phyloP scores from a whole-genome alignment of 345 rosid genomes.

The Salix viminalis region DNA sequence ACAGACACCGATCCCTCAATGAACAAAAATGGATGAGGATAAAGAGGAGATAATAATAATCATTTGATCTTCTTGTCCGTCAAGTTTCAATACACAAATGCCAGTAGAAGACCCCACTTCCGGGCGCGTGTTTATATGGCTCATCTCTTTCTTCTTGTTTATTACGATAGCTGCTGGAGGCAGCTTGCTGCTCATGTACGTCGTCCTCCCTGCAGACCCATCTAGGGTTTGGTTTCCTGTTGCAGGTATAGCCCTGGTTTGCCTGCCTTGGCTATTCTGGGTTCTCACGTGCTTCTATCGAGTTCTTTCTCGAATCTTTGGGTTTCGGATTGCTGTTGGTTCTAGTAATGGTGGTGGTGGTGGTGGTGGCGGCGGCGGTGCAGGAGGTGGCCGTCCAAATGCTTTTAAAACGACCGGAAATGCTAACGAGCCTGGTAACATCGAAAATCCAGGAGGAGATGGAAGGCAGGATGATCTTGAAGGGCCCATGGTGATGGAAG shows the following conservation, averaged over 20 bases:
- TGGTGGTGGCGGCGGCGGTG: slow-evolving; percentile 13
- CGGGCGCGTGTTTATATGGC: slow-evolving; percentile 62
- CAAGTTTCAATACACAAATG: slow-evolving; percentile 32
- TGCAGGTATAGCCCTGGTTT: slow-evolving; percentile 56
- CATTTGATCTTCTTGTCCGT: neutral
- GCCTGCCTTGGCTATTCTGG: slow-evolving; percentile 91
- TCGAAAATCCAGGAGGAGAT: neutral
- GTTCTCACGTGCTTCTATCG: slow-evolving; percentile 51
- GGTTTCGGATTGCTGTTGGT: slow-evolving; percentile 48
- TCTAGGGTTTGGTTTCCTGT: slow-evolving; percentile 49
- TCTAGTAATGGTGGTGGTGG: slow-evolving; percentile 11
- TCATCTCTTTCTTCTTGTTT: slow-evolving; percentile 42
- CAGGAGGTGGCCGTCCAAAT: neutral
- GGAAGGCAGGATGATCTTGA: slow-evolving; percentile 4
- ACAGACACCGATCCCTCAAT: neutral
- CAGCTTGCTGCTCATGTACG: slow-evolving; percentile 49
- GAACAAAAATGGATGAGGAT: slow-evolving; percentile 22
- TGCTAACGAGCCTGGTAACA: neutral
- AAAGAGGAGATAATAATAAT: slow-evolving; percentile 1
- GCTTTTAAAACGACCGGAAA: neutral
- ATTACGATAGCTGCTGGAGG: slow-evolving; percentile 51
- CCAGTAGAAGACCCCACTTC: slow-evolving; percentile 62
- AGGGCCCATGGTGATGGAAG: slow-evolving; percentile 7
- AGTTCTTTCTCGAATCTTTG: slow-evolving; percentile 48
- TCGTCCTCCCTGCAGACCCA: slow-evolving; percentile 39